Conservation (phyloP, 2,329 filamentous ascomycete species). For the Aureobasidium sp. region DNA sequence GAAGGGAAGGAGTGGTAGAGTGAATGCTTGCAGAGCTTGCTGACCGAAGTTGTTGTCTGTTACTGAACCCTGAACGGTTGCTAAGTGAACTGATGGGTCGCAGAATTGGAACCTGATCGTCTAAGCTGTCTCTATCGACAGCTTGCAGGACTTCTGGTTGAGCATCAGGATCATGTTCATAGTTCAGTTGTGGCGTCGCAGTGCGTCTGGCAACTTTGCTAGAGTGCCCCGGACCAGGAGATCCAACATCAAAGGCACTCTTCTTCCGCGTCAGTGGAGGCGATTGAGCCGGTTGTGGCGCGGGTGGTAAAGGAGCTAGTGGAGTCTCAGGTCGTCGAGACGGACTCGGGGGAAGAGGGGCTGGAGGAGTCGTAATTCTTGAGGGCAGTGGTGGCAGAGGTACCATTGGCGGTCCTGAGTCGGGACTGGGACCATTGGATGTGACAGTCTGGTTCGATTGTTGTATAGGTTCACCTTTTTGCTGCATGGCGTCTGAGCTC, state of each 20-base stretch:
- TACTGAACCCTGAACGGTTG: slow-evolving; percentile 39
- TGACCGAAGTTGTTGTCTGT: slow-evolving; percentile 43
- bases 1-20: slow-evolving; percentile 60
- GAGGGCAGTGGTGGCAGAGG: neutral
- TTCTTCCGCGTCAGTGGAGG: slow-evolving; percentile 17
- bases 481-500: no score
- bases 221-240: slow-evolving; percentile 31
- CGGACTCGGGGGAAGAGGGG: slow-evolving; percentile 5
- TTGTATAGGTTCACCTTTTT: neutral
- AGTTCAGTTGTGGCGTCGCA: slow-evolving; percentile 33
- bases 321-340: neutral
- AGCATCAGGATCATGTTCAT: slow-evolving; percentile 21
- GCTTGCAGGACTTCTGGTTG: neutral
- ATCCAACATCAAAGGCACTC: slow-evolving; percentile 35
- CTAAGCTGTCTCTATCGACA: neutral
- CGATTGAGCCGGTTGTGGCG: neutral
- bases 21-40: slow-evolving; percentile 54
- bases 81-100: slow-evolving; percentile 27
- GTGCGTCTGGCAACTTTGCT: slow-evolving; percentile 33
- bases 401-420: no score
- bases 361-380: neutral
- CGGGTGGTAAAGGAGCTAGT: neutral
- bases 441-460: neutral
- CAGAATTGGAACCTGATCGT: neutral
- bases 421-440: neutral